phyloP scores from a whole-genome alignment of 2,329 filamentous ascomycete species.

The Phaeomoniella chlamydospora region DNA sequence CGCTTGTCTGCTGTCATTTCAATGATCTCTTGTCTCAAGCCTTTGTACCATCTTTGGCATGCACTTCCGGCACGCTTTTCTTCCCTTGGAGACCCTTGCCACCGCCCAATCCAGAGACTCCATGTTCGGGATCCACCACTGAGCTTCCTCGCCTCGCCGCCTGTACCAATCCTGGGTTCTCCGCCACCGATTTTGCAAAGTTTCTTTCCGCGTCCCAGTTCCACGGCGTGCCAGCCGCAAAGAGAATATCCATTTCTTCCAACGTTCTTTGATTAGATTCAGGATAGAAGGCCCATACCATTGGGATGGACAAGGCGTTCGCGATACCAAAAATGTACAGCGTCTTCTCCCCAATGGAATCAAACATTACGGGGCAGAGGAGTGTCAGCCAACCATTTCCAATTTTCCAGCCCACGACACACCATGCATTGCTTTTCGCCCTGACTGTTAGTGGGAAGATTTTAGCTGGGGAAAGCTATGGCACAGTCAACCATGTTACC shows the following conservation, averaged over 20 bases:
- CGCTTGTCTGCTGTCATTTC: too few relatives aligned
- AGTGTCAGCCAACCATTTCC: constrained; percentile 54
- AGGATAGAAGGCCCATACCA: constrained; percentile 61
- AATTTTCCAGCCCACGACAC: constrained; percentile 62
- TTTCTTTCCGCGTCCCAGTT: constrained; percentile 56
- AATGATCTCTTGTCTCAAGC: too few relatives aligned
- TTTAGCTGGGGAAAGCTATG: constrained; percentile 55
- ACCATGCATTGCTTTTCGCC: constrained; percentile 62
- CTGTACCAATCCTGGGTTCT: constrained; percentile 38
- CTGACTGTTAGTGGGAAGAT: constrained; percentile 59
- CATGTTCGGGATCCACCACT: constrained; percentile 9
- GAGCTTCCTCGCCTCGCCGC: constrained; percentile 19
- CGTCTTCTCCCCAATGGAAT: constrained; percentile 52
- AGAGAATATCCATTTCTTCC: constrained; percentile 62
- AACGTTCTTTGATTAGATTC: constrained; percentile 61
- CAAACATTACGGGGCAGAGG: constrained; percentile 47
- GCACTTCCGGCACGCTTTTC: not conserved
- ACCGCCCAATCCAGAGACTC: not conserved
- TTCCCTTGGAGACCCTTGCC: not conserved
- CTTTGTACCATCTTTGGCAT: not conserved
- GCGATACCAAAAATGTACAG: constrained; percentile 58
- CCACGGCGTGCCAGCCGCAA: constrained; percentile 52
- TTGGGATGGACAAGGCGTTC: constrained; percentile 51
- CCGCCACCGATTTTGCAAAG: constrained; percentile 46
- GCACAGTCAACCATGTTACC: constrained; percentile 43